phyloP scores from a whole-genome alignment of 768 basidiomycete genomes.

The Podaxis sp. region DNA sequence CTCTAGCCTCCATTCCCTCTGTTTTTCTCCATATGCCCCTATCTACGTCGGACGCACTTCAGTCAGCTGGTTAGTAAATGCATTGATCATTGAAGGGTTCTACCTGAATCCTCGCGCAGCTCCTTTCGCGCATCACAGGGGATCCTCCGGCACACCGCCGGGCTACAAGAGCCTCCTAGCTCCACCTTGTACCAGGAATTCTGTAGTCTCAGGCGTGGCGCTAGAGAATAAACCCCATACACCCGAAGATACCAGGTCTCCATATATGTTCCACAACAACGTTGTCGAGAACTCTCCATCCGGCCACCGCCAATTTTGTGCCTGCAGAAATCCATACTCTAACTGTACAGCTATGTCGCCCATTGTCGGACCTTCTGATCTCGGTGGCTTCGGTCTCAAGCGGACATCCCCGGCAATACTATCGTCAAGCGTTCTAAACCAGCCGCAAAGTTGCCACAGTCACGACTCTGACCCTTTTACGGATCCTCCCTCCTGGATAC shows the following conservation, averaged over 20 bases:
- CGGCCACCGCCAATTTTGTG: conserved; percentile 2
- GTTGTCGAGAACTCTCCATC: neutral
- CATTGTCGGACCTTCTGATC: neutral
- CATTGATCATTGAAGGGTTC: neutral
- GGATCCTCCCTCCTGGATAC: neutral
- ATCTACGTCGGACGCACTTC: neutral
- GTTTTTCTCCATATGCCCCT: conserved; percentile 3
- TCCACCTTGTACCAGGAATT: neutral
- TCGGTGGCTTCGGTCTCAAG: neutral
- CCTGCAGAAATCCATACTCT: conserved; percentile 2
- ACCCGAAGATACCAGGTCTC: neutral
- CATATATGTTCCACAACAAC: neutral
- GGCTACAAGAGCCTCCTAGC: neutral
- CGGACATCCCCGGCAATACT: neutral
- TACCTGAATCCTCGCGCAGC: neutral
- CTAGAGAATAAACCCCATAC: neutral
- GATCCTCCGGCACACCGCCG: neutral
- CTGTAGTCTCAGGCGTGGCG: neutral
- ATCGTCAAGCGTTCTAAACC: neutral
- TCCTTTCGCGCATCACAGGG: neutral
- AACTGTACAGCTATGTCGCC: neutral
- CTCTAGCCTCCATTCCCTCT: neutral
- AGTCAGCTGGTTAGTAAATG: neutral
- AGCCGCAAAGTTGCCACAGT: neutral
- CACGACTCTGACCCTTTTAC: neutral